phyloP scores from a whole-genome alignment of 2,329 filamentous ascomycete species.

The Monosporascus sp. region DNA sequence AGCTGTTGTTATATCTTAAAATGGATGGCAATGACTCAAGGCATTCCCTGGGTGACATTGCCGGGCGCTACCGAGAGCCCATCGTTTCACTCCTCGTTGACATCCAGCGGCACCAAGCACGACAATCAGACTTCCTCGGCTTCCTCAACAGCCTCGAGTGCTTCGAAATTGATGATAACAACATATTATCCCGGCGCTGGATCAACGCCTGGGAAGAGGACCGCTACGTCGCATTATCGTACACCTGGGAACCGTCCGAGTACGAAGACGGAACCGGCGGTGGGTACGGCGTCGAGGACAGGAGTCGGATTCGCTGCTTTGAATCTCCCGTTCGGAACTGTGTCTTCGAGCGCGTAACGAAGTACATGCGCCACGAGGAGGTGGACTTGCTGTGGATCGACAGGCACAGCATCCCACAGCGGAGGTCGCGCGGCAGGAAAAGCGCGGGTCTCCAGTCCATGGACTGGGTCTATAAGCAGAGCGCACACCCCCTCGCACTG shows the following conservation, averaged over 20 bases:
- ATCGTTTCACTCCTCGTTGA: background rate
- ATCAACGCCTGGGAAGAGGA: background rate
- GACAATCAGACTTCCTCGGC: background rate
- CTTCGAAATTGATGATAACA: background rate
- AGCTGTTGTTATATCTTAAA: no score
- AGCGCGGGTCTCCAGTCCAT: slow-evolving; percentile 1
- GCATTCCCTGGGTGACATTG: background rate
- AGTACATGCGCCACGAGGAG: slow-evolving; percentile 2
- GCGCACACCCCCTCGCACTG: slow-evolving; percentile 3
- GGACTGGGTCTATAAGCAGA: slow-evolving; percentile 5
- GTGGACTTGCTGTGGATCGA: slow-evolving; percentile 6
- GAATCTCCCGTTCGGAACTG: slow-evolving; percentile 1
- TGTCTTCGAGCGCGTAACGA: slow-evolving; percentile 1
- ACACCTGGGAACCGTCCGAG: background rate
- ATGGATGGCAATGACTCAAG: background rate
- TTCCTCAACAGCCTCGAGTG: background rate
- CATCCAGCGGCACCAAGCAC: background rate
- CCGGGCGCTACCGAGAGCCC: background rate
- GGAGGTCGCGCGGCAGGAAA: background rate
- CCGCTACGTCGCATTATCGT: background rate
- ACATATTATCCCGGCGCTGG: background rate
- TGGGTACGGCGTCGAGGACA: background rate
- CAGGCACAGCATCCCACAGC: slow-evolving; percentile 3
- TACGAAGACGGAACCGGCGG: background rate
- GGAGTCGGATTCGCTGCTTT: background rate